Percentiles rank a stretch among this genome's conserved stretches.
Evolutionary conservation across 257 asterid genomes (phyloP).

Genomic region (Nicotiana paniculata): DNA sequence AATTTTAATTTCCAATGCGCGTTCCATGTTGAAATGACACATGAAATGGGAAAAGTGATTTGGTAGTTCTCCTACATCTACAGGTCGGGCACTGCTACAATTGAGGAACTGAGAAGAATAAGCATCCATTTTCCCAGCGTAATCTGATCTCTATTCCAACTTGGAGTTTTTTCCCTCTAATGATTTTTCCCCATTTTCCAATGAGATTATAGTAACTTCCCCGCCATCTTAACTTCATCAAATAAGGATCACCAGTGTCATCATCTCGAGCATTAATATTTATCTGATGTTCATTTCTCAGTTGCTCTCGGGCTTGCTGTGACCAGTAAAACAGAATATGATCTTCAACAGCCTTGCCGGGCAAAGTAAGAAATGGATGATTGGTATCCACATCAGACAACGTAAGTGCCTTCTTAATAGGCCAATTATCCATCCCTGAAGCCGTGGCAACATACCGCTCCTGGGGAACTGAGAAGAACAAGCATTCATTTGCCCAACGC

Average conservation of each 20-base stretch:
- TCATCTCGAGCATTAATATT: conserved; percentile 68
- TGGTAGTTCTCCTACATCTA: conserved; percentile 13
- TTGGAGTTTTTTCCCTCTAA: conserved; percentile 61
- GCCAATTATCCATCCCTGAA: conserved; percentile 62
- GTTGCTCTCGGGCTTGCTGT: conserved; percentile 57
- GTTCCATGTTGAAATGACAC: not conserved
- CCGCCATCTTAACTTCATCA: conserved; percentile 74
- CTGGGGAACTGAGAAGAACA: conserved; percentile 70
- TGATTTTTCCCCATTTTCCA: conserved; percentile 83
- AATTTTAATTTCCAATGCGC: not conserved
- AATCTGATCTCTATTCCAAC: conserved; percentile 66
- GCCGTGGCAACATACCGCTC: conserved; percentile 39
- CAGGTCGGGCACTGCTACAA: conserved; percentile 13
- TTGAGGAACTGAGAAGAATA: conserved; percentile 61
- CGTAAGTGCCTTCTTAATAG: conserved; percentile 71
- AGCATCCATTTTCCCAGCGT: conserved; percentile 65
- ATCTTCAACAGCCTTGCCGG: conserved; percentile 81
- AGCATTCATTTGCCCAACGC: conserved; percentile 60
- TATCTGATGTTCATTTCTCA: conserved; percentile 61
- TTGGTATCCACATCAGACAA: conserved; percentile 77
- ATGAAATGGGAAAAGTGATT: not conserved
- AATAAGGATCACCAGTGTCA: conserved; percentile 59
- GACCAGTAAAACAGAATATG: conserved; percentile 66
- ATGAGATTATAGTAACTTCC: conserved; percentile 74
- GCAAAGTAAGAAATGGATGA: conserved; percentile 82